Conservation (phyloP, 2,329 filamentous ascomycete genomes). For the Pseudogymnoascus sp. region DNA sequence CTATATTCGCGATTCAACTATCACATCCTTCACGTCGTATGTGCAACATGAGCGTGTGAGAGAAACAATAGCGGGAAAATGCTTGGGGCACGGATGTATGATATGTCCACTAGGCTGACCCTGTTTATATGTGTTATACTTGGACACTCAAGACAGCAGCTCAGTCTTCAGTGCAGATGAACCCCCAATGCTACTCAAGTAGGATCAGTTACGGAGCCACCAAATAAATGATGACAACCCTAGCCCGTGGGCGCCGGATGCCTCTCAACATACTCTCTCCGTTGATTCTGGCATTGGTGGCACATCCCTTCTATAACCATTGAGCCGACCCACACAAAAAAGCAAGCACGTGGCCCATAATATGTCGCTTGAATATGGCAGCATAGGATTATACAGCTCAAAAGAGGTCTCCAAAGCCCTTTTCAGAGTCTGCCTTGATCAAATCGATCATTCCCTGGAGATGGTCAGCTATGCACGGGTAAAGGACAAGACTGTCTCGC, state of each 20-base stretch:
- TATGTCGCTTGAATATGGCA: background rate
- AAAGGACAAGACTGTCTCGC: background rate
- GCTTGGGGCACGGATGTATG: background rate
- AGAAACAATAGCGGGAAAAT: background rate
- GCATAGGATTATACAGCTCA: constrained; percentile 30
- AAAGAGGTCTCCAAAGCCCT: constrained; percentile 78
- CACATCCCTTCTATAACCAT: background rate
- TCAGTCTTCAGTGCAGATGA: background rate
- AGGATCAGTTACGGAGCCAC: background rate
- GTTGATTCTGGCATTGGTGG: background rate
- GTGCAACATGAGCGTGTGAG: background rate
- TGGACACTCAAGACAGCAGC: background rate
- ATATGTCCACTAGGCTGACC: background rate
- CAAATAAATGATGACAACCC: background rate
- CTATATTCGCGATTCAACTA: background rate
- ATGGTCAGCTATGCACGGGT: constrained; percentile 17
- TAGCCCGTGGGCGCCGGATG: background rate
- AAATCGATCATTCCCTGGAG: constrained; percentile 78
- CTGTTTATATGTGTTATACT: background rate
- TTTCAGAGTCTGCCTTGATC: constrained; percentile 89
- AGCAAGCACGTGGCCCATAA: background rate
- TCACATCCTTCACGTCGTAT: background rate
- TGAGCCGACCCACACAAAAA: background rate
- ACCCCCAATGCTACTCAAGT: too few relatives aligned
- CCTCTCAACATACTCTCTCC: background rate